Conservation (phyloP, 495 filamentous ascomycete genomes). For the Tuber aestivum region DNA sequence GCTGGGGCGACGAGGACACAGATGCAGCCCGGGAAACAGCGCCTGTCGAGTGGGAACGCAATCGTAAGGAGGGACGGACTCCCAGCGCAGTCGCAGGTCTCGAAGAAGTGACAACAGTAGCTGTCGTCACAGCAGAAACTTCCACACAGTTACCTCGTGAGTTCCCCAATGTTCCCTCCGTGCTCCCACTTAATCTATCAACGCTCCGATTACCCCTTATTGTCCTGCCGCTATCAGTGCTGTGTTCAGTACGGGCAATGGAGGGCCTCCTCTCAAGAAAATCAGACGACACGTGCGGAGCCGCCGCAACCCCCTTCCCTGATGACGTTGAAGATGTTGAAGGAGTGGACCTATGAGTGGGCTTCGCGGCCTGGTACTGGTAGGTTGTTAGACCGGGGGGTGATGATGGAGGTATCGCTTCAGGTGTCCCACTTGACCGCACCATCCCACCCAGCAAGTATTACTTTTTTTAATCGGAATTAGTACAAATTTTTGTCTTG, state of each 20-base stretch:
- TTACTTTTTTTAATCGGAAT: slow-evolving; percentile 36
- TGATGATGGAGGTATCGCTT: slow-evolving; percentile 36
- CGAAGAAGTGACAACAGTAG: slow-evolving; percentile 11
- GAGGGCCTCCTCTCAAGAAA: slow-evolving; percentile 25
- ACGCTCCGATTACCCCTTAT: slow-evolving; percentile 29
- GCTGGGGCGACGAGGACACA: slow-evolving; percentile 27
- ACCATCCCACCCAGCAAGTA: slow-evolving; percentile 40
- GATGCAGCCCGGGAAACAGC: slow-evolving; percentile 16
- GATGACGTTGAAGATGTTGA: slow-evolving; percentile 35
- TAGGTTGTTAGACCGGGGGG: slow-evolving; percentile 27
- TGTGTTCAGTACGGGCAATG: slow-evolving; percentile 19
- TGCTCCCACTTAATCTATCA: slow-evolving; percentile 25
- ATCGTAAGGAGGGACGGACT: slow-evolving; percentile 29
- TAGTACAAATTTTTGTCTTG: slow-evolving; percentile 27
- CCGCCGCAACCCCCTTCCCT: slow-evolving; percentile 34
- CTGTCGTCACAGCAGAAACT: slow-evolving; percentile 19
- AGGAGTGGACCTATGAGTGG: slow-evolving; percentile 36
- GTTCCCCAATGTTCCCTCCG: slow-evolving; percentile 21
- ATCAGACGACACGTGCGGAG: slow-evolving; percentile 30
- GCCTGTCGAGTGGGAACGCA: slow-evolving; percentile 27
- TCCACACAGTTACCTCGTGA: slow-evolving; percentile 25
- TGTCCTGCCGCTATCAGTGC: slow-evolving; percentile 17
- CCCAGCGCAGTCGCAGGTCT: slow-evolving; percentile 26
- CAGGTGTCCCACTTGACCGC: slow-evolving; percentile 38
- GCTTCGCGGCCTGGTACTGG: slow-evolving; percentile 32